Base-by-base conservation (phyloP, 2,329 filamentous ascomycete genomes). In the Dactylellina leptospora region DNA sequence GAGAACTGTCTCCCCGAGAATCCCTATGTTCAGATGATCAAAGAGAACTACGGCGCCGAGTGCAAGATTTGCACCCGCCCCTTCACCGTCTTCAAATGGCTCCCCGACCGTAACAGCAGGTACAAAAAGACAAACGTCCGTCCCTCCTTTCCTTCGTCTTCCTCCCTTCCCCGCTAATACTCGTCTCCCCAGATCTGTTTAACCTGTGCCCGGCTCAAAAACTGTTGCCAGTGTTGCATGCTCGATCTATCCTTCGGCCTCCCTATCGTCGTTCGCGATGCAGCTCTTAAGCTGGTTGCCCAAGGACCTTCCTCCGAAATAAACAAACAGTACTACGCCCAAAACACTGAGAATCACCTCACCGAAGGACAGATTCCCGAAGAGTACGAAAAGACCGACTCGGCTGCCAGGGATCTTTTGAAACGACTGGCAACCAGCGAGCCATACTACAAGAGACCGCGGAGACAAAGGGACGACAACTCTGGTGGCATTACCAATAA, bases 161-260 rank as follows among this genome's bases (percentile, higher is more conserved):
- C 23, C 16, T 20, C 23, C n/a, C 10, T 4, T 10, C 11, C 4
- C 5, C 28, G 33, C 61, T 48, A 53, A 68, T 8, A 47, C 42
- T 4, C 33, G 11, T n/a, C 22, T 5, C 38, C 18, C 51, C 40
- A 73, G 69, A 73, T 73, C 18, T 99, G 95, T 80, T 84, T 99
- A 22, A 99, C 95, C 40, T 99, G 95, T 83, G 93, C 95, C 20
- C 90, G 95, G 45, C 85, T 97, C 75, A 99, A 99, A 82, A 99
- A 99, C 83, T 97, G 95, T 83, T 99, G 95, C 79, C 95, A 99
- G 83, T 93, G 90, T 82, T 99, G 95, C 83, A 97, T 97, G 92
- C 88, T 99, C 58, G 95, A 99, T 84, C 83, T 99, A 71, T 93
- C 91, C 10, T 99, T 97, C 78, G 96, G 95, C 22, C 84, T 99